A percentile compares a stretch with the other conserved stretches of the same genome.
These are phyloP conservation scores for Diospyros lotus DNA, from an alignment of 148 eudicot species.

Conservation along the genomic window DNA sequence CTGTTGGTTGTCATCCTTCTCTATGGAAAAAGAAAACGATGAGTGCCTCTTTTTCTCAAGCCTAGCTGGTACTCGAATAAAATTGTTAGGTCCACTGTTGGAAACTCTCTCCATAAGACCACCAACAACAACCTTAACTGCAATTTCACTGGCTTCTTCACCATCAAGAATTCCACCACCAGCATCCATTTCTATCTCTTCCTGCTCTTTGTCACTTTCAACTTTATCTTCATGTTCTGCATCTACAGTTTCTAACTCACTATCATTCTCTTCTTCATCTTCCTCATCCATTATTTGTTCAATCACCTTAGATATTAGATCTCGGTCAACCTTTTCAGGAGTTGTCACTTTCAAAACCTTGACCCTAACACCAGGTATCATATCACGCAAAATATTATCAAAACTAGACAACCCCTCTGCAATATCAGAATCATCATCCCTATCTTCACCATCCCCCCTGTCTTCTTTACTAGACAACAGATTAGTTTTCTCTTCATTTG, in stretches of 20 bases:
- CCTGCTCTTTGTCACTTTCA: conserved; percentile 59
- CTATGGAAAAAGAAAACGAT: conserved; percentile 65
- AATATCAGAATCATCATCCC: conserved; percentile 55
- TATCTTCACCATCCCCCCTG: conserved; percentile 55
- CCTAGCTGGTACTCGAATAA: conserved; percentile 81
- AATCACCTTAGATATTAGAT: conserved; percentile 67
- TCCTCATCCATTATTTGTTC: conserved; percentile 77
- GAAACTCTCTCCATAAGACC: conserved; percentile 47
- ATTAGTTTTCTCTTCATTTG: conserved; percentile 51
- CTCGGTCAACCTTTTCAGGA: conserved; percentile 64
- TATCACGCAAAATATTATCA: conserved; percentile 63
- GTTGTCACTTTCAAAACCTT: conserved; percentile 77
- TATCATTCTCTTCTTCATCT: conserved; percentile 54
- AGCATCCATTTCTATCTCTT: conserved; percentile 49
- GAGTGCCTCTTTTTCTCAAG: conserved; percentile 59
- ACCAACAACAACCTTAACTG: conserved; percentile 62
- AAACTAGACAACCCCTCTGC: conserved; percentile 54
- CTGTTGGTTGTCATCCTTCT: conserved; percentile 41
- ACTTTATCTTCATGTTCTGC: conserved; percentile 45
- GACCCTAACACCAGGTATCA: conserved; percentile 83
- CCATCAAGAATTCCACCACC: conserved; percentile 32
- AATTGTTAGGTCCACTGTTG: conserved; percentile 26
- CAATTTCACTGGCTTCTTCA: conserved; percentile 55
- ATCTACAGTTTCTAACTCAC: conserved; percentile 51
- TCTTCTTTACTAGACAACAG: conserved; percentile 51